Conservation (phyloP, 1,284 basidiomycete genomes). For the Cystobasidium slooffiae region DNA sequence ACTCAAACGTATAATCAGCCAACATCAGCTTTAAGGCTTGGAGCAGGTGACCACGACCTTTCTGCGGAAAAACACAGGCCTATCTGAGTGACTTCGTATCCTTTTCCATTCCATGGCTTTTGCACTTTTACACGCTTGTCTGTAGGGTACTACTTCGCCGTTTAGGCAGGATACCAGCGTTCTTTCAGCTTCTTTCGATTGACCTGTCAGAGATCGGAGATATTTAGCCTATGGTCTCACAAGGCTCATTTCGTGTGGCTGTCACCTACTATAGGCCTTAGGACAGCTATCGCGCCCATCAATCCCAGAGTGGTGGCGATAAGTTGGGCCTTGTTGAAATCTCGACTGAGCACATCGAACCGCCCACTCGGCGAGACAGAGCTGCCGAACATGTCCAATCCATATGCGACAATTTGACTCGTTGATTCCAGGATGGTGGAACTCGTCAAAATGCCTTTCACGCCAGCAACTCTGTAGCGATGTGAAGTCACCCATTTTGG, state of each 20-base stretch:
- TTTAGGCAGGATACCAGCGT: conserved; percentile 37
- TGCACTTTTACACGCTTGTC: not conserved
- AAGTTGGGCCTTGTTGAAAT: conserved; percentile 92
- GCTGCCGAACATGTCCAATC: conserved; percentile 84
- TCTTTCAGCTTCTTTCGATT: conserved; percentile 34
- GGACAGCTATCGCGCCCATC: conserved; percentile 71
- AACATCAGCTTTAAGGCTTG: too few relatives aligned
- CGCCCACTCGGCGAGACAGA: conserved; percentile 82
- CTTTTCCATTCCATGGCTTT: too few relatives aligned
- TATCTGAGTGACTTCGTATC: too few relatives aligned
- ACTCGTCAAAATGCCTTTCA: conserved; percentile 69
- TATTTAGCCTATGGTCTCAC: too few relatives aligned
- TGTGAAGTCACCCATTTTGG: conserved; percentile 71
- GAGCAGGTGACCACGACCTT: too few relatives aligned
- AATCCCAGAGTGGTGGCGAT: conserved; percentile 79
- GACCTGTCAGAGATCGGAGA: not conserved
- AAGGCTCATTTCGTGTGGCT: not conserved
- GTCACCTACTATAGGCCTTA: conserved; percentile 58
- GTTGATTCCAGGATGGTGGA: conserved; percentile 90
- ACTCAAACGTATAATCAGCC: too few relatives aligned
- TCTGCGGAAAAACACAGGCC: too few relatives aligned
- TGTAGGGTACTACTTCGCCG: not conserved
- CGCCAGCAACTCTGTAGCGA: conserved; percentile 66
- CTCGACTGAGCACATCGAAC: conserved; percentile 88
- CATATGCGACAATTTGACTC: conserved; percentile 81